Evolutionary conservation across 139 green algal species (phyloP).

Genomic region (Auxenochlorella pyrenoidosa): DNA sequence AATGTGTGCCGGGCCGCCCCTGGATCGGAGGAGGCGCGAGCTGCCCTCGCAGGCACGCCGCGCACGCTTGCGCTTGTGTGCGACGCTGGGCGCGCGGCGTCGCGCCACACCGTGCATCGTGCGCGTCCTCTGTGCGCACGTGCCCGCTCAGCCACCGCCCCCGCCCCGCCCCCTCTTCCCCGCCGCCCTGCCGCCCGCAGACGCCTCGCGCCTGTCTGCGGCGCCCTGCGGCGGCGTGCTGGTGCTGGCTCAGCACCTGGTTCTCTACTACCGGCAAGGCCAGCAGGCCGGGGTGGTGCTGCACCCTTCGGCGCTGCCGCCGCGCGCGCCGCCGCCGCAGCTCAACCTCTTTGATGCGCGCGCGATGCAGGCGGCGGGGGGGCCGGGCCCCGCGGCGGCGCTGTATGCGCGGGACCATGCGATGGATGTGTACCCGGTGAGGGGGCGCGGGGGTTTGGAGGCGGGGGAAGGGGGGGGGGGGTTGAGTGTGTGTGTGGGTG

Average conservation of each 20-base stretch:
- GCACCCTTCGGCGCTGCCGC: slow-evolving; percentile 27
- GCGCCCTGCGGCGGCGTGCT: slow-evolving; percentile 81
- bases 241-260: slow-evolving; percentile 78
- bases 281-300: slow-evolving; percentile 41
- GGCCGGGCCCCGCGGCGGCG: slow-evolving; percentile 47
- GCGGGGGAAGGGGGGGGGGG: background rate
- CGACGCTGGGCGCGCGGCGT: no score
- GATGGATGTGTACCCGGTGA: slow-evolving; percentile 67
- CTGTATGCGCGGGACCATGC: slow-evolving; percentile 58
- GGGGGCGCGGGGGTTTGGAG: background rate
- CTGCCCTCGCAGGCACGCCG: no score
- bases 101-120: no score
- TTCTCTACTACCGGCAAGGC: slow-evolving; percentile 85
- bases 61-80: no score
- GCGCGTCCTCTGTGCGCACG: no score
- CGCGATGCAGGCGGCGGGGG: slow-evolving; percentile 10
- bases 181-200: slow-evolving; percentile 8
- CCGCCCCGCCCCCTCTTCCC: no score
- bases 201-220: slow-evolving; percentile 74
- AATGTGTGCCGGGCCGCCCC: no score
- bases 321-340: slow-evolving; percentile 33
- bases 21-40: no score
- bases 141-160: background rate
- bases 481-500: background rate
- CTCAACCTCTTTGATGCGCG: slow-evolving; percentile 57